phyloP scores from a whole-genome alignment of 441 rosid species.

The Erysimum pusillum region DNA sequence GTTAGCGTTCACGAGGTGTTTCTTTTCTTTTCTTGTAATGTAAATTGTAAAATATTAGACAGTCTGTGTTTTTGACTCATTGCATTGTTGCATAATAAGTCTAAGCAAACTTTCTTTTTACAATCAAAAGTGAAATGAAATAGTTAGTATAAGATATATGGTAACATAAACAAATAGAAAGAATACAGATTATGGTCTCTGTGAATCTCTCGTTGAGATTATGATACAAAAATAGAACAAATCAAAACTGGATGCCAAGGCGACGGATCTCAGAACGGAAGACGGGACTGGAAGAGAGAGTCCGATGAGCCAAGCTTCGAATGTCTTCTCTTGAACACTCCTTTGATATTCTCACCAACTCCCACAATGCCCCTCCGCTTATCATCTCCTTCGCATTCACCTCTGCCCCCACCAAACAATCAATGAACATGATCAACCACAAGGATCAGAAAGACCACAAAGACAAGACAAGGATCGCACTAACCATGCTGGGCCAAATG shows the following conservation, averaged over 20 bases:
- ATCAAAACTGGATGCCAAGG: slow-evolving; percentile 78
- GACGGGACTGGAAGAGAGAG: slow-evolving; percentile 75
- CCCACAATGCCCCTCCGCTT: slow-evolving; percentile 97
- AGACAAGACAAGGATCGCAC: slow-evolving; percentile 30
- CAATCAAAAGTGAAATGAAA: not conserved
- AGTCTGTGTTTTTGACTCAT: slow-evolving; percentile 12
- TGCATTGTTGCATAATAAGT: slow-evolving; percentile 19
- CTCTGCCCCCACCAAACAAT: slow-evolving; percentile 59
- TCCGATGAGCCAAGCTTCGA: slow-evolving; percentile 78
- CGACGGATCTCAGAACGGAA: slow-evolving; percentile 85
- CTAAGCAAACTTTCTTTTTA: not conserved
- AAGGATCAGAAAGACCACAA: not conserved
- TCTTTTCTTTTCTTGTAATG: slow-evolving; percentile 22
- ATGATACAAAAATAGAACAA: slow-evolving; percentile 7
- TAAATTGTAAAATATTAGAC: slow-evolving; percentile 42
- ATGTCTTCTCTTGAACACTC: slow-evolving; percentile 98
- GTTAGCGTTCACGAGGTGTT: slow-evolving; percentile 37
- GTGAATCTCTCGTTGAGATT: not conserved
- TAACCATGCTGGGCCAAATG: slow-evolving; percentile 98
- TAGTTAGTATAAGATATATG: not conserved
- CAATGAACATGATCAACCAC: slow-evolving; percentile 6
- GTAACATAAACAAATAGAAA: not conserved
- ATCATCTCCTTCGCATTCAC: slow-evolving; percentile 95
- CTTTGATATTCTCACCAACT: slow-evolving; percentile 87
- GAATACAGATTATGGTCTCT: slow-evolving; percentile 7